These are phyloP conservation scores for Fonsecaea nubica DNA, from an alignment of 2,329 filamentous ascomycete species.

Conservation along the genomic window DNA sequence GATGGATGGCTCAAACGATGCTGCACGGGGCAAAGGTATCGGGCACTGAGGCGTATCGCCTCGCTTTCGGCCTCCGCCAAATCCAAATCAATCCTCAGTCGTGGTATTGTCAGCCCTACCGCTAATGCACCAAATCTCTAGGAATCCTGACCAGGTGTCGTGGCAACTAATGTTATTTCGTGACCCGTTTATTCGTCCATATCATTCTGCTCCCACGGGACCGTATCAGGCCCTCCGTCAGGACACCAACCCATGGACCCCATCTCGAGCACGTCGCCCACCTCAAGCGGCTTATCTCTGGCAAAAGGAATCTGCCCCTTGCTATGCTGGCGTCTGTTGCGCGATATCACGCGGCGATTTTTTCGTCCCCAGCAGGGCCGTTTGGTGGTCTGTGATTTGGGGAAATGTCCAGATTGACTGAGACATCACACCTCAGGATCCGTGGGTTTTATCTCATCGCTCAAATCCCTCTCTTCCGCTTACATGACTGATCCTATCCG, in stretches of 20 bases:
- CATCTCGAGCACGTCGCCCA: background rate
- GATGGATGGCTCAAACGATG: too few relatives aligned
- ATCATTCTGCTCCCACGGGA: background rate
- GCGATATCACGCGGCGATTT: slow-evolving; percentile 1
- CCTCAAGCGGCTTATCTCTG: slow-evolving; percentile 12
- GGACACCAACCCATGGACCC: slow-evolving; percentile 1
- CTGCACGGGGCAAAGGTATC: too few relatives aligned
- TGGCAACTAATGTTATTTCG: slow-evolving; percentile 5
- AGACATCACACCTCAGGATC: background rate
- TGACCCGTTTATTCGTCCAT: background rate
- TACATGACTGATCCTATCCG: slow-evolving; percentile 28
- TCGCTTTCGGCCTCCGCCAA: slow-evolving; percentile 19
- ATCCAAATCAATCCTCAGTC: background rate
- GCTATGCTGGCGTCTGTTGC: background rate
- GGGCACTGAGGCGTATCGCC: slow-evolving; percentile 3
- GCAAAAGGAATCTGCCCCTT: background rate
- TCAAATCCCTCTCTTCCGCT: slow-evolving; percentile 17
- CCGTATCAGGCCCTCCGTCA: slow-evolving; percentile 13
- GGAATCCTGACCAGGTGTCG: slow-evolving; percentile 5
- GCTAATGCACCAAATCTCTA: slow-evolving; percentile 12
- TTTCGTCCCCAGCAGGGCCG: background rate
- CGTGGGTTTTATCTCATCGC: background rate
- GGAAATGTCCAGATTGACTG: background rate
- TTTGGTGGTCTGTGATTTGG: background rate
- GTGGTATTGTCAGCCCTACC: slow-evolving; percentile 3